Base-by-base conservation (phyloP, 768 basidiomycete genomes). In the Vishniacozyma victoriae region DNA sequence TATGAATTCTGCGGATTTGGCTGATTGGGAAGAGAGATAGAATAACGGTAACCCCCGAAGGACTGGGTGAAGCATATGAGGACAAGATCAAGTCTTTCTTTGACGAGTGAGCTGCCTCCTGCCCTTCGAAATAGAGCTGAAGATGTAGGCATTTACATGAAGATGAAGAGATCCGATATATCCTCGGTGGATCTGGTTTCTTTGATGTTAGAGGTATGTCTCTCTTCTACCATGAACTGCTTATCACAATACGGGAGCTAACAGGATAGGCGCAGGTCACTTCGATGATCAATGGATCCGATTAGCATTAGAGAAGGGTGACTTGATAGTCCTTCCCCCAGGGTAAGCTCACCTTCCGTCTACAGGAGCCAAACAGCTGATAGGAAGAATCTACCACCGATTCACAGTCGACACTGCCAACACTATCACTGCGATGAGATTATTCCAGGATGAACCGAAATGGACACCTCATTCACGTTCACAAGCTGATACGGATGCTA, bases 371-470 rank as follows among this genome's bases (percentile, higher is more conserved):
- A 38, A 14, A 18, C 42, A 24, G 4, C 40, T 33, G 24, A 20
- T 14, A 18, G 22, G 9, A 0, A 65, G 69, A 0, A 89, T 92
- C 60, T 95, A 91, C 71, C 92, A 96, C 73, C 84, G 91, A 33
- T 96, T 95, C 75, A 92, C 87, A 0, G 80, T 95, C 14, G 89
- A 93, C 65, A 78, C 81, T 54, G 73, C 64, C 41, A 80, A 95
- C 70, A 74, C 74, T 26, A 82, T 91, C 73, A 80, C 82, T 58
- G 85, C 85, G 0, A 75, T 90, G 70, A 78, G 90, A 6, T 75
- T 95, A 44, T 95, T 92, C 81, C 67, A 92, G 87, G 88, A 92
- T 49, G 87, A 89, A 60, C 89, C 88, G 13, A 91, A 88, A 69
- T 95, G 91, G 90, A 76, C 79, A 0, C 85, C 89, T 0, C 74